phyloP scores from a whole-genome alignment of 352 stramenopile genomes.

The Globisporangium uncinulatum region DNA sequence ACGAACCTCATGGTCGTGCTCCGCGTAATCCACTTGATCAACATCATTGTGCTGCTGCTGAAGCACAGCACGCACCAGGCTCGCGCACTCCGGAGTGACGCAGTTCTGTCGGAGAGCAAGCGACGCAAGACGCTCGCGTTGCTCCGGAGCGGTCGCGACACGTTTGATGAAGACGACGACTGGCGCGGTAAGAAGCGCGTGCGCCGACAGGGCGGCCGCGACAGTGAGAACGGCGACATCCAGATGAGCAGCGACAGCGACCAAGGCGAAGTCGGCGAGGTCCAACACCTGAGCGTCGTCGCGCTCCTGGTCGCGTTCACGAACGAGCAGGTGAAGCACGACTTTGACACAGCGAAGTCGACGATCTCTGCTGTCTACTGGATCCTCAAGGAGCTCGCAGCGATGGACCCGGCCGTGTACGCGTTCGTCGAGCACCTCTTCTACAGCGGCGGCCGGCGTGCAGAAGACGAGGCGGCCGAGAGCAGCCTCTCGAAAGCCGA shows the following conservation, averaged over 20 bases:
- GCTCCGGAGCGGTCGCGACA: conserved; percentile 50
- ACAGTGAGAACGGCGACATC: conserved; percentile 35
- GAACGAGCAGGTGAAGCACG: conserved; percentile 69
- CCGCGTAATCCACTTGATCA: conserved; percentile 62
- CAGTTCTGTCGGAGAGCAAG: conserved; percentile 36
- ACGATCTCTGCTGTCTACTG: conserved; percentile 78
- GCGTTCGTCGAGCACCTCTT: conserved; percentile 52
- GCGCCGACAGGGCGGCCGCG: conserved; percentile 42
- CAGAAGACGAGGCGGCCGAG: conserved; percentile 38
- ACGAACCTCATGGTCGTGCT: conserved; percentile 68
- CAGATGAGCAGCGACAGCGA: conserved; percentile 75
- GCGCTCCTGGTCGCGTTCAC: conserved; percentile 47
- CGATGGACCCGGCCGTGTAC: conserved; percentile 42
- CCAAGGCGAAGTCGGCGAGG: conserved; percentile 40
- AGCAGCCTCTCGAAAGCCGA: conserved; percentile 65
- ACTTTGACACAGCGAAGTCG: conserved; percentile 74
- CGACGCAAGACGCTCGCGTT: conserved; percentile 37
- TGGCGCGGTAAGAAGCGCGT: conserved; percentile 61
- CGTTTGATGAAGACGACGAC: conserved; percentile 54
- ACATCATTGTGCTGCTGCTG: conserved; percentile 58
- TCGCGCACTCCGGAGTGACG: conserved; percentile 16
- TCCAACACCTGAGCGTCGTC: conserved; percentile 61
- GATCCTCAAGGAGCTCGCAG: conserved; percentile 64
- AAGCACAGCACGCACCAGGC: conserved; percentile 27
- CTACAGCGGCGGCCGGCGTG: conserved; percentile 60